Percentiles rank a stretch among this genome's conserved stretches.
Conservation (phyloP, 805 yeast genomes). For the Hanseniaspora guilliermondii region DNA sequence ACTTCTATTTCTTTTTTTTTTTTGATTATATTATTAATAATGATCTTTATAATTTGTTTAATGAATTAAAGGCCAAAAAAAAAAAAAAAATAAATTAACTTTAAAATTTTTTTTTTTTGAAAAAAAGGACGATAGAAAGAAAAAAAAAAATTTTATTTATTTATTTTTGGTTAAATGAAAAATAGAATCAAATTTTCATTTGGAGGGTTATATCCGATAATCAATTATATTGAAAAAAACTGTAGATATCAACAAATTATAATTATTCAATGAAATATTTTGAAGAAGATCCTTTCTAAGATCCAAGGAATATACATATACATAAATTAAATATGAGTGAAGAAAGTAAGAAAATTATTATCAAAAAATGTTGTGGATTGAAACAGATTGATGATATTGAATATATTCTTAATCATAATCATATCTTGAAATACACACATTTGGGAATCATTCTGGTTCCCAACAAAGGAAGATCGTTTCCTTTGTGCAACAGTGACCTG, state of each 20-base stretch:
- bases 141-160: neutral
- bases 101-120: neutral
- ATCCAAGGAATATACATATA: no score
- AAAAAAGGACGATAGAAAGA: neutral
- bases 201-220: no score
- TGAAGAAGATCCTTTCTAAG: no score
- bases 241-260: no score
- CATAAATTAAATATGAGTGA: neutral
- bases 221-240: no score
- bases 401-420: neutral
- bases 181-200: no score
- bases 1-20: no score
- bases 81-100: neutral
- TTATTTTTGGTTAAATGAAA: no score
- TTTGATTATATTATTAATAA: no score
- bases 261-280: no score
- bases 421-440: conserved; percentile 3
- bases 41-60: no score
- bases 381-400: conserved; percentile 7
- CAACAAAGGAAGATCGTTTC: conserved; percentile 57
- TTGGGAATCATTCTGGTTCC: conserved; percentile 86
- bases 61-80: no score
- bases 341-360: neutral
- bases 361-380: conserved; percentile 12
- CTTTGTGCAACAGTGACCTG: conserved; percentile 32